Evolutionary conservation across 345 rosid species (phyloP), one percentile per base, ranked within the genome.

Genomic region (Linum trigynum): DNA sequence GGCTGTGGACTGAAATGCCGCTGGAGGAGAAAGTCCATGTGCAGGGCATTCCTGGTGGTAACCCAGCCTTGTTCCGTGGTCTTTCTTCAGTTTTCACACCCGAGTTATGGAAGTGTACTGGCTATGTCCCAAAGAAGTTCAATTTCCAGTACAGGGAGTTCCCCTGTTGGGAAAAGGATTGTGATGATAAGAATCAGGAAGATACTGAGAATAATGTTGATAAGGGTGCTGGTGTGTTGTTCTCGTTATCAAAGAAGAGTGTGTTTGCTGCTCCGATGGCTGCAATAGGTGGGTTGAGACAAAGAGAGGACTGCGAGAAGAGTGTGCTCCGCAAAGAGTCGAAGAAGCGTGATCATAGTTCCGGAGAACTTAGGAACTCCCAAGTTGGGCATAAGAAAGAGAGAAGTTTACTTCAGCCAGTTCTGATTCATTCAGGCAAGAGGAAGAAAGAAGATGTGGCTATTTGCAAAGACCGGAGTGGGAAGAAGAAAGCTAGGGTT

Each of bases 41-140:
- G 66, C 96, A 94, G 69, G 99, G 96, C 15, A 67, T 86, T 66
- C 95, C 97, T 0, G 98, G 97, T 61, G 98, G 97, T 59, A 95
- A 90, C 73, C 86, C 87, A 57, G 76, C 69, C 39, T 70, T 90
- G 67, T 86, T 88, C 65, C 72, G 74, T 32, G 85, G 89, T 41
- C 68, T 88, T 73, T 80, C 91, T 0, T 77, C 90, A 0, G 83
- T 90, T 72, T 90, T 86, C 65, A 75, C 85, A 0, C 92, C 85
- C 1, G 82, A 86, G 77, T 61, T 94, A 59, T 94, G 99, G 99
- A 90, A 85, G 56, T 90, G 92, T 65, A 66, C 77, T 0, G 97
- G 99, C 7, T 85, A 82, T 71, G 99, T 94, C 60, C 99, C 99
- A 2, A 90, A 88, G 82, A 85, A 82, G 85, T 88, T 94, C 60